A percentile compares a stretch with the other conserved stretches of the same genome.
phyloP scores from a whole-genome alignment of 305 asterid genomes.

The Fraxinus xanthoxyloides region DNA sequence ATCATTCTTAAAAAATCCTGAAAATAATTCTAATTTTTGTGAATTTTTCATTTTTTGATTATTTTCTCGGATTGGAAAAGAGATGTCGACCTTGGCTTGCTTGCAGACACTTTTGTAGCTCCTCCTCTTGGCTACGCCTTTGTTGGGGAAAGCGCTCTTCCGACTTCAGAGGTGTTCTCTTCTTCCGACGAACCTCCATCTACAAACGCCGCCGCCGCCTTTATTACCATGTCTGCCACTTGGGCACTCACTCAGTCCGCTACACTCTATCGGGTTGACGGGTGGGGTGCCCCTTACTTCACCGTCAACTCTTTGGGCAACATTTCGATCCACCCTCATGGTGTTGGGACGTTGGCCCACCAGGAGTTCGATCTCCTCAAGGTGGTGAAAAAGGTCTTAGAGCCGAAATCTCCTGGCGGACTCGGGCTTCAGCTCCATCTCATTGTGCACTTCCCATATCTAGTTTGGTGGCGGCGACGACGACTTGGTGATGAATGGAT shows the following conservation, averaged over 20 bases:
- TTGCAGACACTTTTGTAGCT: too few relatives aligned
- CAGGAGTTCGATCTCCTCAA: slow-evolving; percentile 59
- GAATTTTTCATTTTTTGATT: too few relatives aligned
- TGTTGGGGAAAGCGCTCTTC: too few relatives aligned
- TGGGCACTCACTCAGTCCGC: slow-evolving; percentile 47
- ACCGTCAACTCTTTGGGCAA: slow-evolving; percentile 47
- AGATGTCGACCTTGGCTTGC: too few relatives aligned
- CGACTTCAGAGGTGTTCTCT: too few relatives aligned
- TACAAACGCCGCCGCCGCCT: too few relatives aligned
- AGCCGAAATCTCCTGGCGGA: slow-evolving; percentile 42
- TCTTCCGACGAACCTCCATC: too few relatives aligned
- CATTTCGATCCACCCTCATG: slow-evolving; percentile 45
- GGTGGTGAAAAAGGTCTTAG: slow-evolving; percentile 49
- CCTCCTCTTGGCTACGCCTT: too few relatives aligned
- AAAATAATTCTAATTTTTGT: too few relatives aligned
- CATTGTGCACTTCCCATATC: slow-evolving; percentile 42
- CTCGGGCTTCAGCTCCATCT: slow-evolving; percentile 49
- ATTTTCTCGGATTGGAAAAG: too few relatives aligned
- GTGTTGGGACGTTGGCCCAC: slow-evolving; percentile 38
- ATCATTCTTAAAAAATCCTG: neutral
- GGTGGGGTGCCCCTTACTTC: slow-evolving; percentile 64
- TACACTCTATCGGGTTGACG: slow-evolving; percentile 36
- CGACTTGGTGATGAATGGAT: too few relatives aligned
- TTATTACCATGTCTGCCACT: slow-evolving; percentile 19
- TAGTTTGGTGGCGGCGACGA: too few relatives aligned